phyloP scores from a whole-genome alignment of 352 stramenopile genomes.

The Elongisporangium senticosum region DNA sequence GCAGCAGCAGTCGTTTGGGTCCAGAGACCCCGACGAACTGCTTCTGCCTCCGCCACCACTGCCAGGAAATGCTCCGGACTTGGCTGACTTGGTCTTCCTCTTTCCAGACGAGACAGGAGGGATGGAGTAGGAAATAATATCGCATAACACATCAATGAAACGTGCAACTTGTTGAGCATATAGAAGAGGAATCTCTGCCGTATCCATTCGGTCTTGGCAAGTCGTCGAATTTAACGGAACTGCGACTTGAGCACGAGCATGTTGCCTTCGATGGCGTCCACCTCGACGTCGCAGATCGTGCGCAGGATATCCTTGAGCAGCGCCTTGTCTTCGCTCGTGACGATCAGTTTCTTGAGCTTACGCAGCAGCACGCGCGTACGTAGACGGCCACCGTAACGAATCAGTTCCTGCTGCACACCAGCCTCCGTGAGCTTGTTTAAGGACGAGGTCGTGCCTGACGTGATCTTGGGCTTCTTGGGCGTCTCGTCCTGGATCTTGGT shows the following conservation, averaged over 20 bases:
- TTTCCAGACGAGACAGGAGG: background rate
- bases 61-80: background rate
- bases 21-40: background rate
- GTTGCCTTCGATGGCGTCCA: conserved; percentile 78
- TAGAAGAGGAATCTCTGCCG: background rate
- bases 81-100: background rate
- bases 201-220: too few relatives aligned
- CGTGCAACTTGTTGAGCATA: background rate
- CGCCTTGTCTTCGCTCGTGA: conserved; percentile 75
- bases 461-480: conserved; percentile 26
- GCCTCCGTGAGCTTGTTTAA: conserved; percentile 71
- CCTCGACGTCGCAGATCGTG: conserved; percentile 84
- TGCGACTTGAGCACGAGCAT: conserved; percentile 82
- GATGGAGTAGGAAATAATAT: background rate
- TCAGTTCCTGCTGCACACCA: conserved; percentile 77
- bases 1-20: background rate
- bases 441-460: conserved; percentile 27
- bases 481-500: conserved; percentile 40
- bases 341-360: conserved; percentile 77
- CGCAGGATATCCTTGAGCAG: conserved; percentile 84
- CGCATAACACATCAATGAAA: background rate
- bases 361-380: conserved; percentile 70
- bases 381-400: conserved; percentile 80
- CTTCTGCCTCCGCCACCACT: background rate
- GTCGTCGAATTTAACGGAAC: conserved; percentile 56